phyloP scores from a whole-genome alignment of 108 stramenopile genomes.

The Fistulifera solaris region DNA sequence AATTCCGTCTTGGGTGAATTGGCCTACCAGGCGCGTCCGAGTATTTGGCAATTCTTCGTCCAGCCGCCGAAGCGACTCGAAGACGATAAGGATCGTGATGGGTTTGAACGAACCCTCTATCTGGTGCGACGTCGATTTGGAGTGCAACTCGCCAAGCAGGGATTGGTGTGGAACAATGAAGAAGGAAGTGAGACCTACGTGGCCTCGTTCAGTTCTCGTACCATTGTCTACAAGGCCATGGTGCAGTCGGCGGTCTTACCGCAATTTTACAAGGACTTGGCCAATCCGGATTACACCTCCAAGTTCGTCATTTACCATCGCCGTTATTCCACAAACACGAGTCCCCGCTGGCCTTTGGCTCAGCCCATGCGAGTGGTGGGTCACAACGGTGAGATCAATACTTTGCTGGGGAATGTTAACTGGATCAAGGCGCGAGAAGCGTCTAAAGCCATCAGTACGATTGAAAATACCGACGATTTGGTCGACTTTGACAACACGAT shows the following conservation, averaged over 20 bases:
- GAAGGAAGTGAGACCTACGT: conserved; percentile 61
- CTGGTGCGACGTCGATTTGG: conserved; percentile 77
- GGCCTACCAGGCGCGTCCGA: conserved; percentile 62
- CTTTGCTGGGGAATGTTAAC: conserved; percentile 90
- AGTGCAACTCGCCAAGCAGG: conserved; percentile 52
- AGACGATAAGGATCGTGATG: conserved; percentile 67
- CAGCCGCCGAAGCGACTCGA: conserved; percentile 66
- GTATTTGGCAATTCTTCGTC: conserved; percentile 92
- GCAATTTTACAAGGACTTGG: conserved; percentile 83
- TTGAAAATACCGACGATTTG: conserved; percentile 32
- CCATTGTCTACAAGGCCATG: conserved; percentile 95
- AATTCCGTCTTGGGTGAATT: conserved; percentile 53
- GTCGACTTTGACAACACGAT: conserved; percentile 70
- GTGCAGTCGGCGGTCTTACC: conserved; percentile 75
- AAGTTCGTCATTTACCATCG: conserved; percentile 89
- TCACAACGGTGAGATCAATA: conserved; percentile 97
- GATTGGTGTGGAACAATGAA: conserved; percentile 55
- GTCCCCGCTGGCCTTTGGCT: conserved; percentile 88
- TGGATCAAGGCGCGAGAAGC: conserved; percentile 93
- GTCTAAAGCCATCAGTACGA: conserved; percentile 39
- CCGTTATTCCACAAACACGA: conserved; percentile 93
- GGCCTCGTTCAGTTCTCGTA: conserved; percentile 73
- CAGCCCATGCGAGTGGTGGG: conserved; percentile 93
- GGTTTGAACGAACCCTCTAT: conserved; percentile 92
- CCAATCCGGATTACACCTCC: conserved; percentile 72